A percentile compares a stretch with the other conserved stretches of the same genome.
Evolutionary conservation across 1,284 basidiomycete species (phyloP).

Genomic region (Fomes fomentarius): DNA sequence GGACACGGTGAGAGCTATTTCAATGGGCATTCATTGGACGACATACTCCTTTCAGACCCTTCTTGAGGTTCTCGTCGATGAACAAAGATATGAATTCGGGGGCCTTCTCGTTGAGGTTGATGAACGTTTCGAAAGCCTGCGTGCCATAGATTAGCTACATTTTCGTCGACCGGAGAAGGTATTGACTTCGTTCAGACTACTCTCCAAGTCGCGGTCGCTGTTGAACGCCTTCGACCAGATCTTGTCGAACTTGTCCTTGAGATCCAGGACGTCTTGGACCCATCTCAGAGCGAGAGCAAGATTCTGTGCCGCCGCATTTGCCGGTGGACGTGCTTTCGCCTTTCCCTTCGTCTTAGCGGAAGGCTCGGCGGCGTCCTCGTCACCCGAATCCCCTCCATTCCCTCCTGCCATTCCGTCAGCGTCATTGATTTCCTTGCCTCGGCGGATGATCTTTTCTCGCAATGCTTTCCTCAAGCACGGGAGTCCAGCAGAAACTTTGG

Average conservation of each 20-base stretch:
- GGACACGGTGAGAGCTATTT: background rate
- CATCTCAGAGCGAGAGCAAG: slow-evolving; percentile 79
- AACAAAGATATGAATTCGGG: slow-evolving; percentile 97
- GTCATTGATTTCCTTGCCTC: slow-evolving; percentile 84
- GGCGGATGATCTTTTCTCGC: slow-evolving; percentile 73
- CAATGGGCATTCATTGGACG: background rate
- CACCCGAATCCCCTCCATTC: slow-evolving; percentile 37
- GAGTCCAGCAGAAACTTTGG: slow-evolving; percentile 72
- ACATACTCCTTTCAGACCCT: slow-evolving; percentile 92
- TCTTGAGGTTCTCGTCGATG: slow-evolving; percentile 96
- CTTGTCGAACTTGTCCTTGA: slow-evolving; percentile 91
- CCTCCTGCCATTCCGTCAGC: slow-evolving; percentile 40
- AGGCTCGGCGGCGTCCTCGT: slow-evolving; percentile 44
- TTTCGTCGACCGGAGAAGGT: no score
- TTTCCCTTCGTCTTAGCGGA: slow-evolving; percentile 60
- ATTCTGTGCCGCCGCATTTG: slow-evolving; percentile 47
- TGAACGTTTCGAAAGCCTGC: slow-evolving; percentile 91
- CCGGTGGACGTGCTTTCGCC: slow-evolving; percentile 52
- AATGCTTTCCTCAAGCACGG: slow-evolving; percentile 69
- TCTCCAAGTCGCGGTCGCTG: slow-evolving; percentile 81
- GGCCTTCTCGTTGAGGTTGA: slow-evolving; percentile 88
- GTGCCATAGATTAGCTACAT: background rate
- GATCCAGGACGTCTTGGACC: slow-evolving; percentile 91
- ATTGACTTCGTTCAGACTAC: slow-evolving; percentile 88
- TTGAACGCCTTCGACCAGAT: slow-evolving; percentile 77